phyloP scores from a whole-genome alignment of 2,329 filamentous ascomycete species.

The Stachybotrys chartarum region DNA sequence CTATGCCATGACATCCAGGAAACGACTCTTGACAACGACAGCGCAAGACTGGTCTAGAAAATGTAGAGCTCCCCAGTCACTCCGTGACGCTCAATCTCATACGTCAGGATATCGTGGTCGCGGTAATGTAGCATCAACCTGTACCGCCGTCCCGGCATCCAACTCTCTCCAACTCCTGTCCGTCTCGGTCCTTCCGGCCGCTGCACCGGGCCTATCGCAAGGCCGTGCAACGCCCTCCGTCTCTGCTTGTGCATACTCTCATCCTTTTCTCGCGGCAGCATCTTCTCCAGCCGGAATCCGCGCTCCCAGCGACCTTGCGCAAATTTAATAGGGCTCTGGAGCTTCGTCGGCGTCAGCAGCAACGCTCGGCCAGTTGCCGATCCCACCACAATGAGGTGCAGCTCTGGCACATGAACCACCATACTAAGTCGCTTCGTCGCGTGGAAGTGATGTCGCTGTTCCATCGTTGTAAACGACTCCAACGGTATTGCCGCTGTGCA shows the following conservation, averaged over 20 bases:
- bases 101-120: conserved; percentile 63
- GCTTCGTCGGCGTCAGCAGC: conserved; percentile 49
- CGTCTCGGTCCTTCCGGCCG: conserved; percentile 24
- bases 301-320: conserved; percentile 22
- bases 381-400: conserved; percentile 62
- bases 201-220: conserved; percentile 61
- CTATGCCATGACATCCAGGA: too few species aligned
- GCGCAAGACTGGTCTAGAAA: conserved; percentile 19
- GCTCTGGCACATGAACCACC: conserved; percentile 56
- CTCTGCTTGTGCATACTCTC: conserved; percentile 38
- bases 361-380: conserved; percentile 60
- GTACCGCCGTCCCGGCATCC: conserved; percentile 35
- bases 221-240: conserved; percentile 52
- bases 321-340: conserved; percentile 14
- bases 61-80: conserved; percentile 27
- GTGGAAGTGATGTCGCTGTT: conserved; percentile 18
- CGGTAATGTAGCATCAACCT: conserved; percentile 65
- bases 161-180: conserved; percentile 20
- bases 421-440: conserved; percentile 45
- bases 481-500: conserved; percentile 22
- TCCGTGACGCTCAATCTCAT: conserved; percentile 50
- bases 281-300: conserved; percentile 46
- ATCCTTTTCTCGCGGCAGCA: conserved; percentile 39
- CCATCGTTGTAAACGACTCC: conserved; percentile 12
- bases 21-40: too few species aligned